Evolutionary conservation across 768 basidiomycete genomes (phyloP).

Genomic region (Royoungia palumana): DNA sequence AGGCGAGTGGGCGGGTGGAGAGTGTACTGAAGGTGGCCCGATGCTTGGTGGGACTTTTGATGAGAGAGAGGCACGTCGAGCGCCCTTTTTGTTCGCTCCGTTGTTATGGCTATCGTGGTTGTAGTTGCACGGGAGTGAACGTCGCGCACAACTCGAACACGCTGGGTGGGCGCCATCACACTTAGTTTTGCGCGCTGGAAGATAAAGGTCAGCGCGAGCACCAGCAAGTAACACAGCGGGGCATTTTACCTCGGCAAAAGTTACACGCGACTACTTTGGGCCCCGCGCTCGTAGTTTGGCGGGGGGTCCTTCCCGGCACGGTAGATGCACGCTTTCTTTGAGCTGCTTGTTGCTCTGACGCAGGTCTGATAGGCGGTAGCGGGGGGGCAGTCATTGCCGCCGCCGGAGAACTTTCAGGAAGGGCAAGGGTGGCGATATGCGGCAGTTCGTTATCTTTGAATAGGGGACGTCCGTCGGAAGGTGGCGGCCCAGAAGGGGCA

Average conservation of each 20-base stretch:
- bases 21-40: constrained; percentile 37
- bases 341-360: constrained; percentile 63
- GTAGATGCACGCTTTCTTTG: constrained; percentile 70
- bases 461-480: constrained; percentile 39
- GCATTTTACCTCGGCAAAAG: constrained; percentile 73
- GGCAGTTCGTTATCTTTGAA: constrained; percentile 66
- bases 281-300: constrained; percentile 62
- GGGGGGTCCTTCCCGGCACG: constrained; percentile 58
- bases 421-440: constrained; percentile 66
- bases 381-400: constrained; percentile 59
- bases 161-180: constrained; percentile 86
- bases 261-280: constrained; percentile 88
- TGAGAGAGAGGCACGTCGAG: constrained; percentile 53
- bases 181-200: constrained; percentile 79
- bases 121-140: constrained; percentile 76
- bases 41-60: constrained; percentile 33
- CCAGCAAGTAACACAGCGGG: not conserved
- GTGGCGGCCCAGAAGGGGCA: constrained; percentile 18
- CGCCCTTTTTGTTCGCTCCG: constrained; percentile 35
- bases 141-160: constrained; percentile 78
- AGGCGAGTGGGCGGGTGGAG: constrained; percentile 57
- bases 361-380: constrained; percentile 61
- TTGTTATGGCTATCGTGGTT: constrained; percentile 54
- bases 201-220: constrained; percentile 2
- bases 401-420: constrained; percentile 54